Evolutionary conservation across 352 stramenopile genomes (phyloP).

Genomic region (Phytophthora europaea): DNA sequence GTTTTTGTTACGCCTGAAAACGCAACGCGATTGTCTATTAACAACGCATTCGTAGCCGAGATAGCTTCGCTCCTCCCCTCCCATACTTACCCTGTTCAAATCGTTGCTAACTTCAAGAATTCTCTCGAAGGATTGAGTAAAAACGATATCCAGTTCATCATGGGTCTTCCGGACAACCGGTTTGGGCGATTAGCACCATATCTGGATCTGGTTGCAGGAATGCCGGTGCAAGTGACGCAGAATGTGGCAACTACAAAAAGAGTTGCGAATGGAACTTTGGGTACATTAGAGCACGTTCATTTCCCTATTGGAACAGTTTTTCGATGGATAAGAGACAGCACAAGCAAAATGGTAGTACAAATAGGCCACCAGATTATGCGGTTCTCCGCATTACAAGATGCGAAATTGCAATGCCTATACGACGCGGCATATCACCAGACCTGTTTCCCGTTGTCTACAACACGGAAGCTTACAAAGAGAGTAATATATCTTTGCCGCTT

Average conservation of each 20-base stretch:
- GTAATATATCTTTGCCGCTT: background rate
- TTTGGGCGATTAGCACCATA: conserved; percentile 20
- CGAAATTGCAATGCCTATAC: background rate
- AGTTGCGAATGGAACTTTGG: conserved; percentile 14
- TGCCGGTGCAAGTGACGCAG: conserved; percentile 26
- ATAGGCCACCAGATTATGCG: background rate
- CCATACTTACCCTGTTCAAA: background rate
- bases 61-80: background rate
- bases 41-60: background rate
- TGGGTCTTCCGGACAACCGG: conserved; percentile 1
- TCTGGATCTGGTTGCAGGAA: conserved; percentile 16
- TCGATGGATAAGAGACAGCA: conserved; percentile 1
- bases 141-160: background rate
- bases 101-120: conserved; percentile 2
- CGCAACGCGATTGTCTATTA: conserved; percentile 1
- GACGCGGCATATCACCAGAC: background rate
- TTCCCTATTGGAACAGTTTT: conserved; percentile 3
- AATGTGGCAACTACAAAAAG: conserved; percentile 10
- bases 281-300: conserved; percentile 3
- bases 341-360: background rate
- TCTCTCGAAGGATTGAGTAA: background rate
- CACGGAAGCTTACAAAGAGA: background rate
- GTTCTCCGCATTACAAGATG: background rate
- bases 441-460: background rate
- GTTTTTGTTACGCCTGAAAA: background rate